Conservation (phyloP, 208 protist genomes). For the Trichomonas vaginalis region DNA sequence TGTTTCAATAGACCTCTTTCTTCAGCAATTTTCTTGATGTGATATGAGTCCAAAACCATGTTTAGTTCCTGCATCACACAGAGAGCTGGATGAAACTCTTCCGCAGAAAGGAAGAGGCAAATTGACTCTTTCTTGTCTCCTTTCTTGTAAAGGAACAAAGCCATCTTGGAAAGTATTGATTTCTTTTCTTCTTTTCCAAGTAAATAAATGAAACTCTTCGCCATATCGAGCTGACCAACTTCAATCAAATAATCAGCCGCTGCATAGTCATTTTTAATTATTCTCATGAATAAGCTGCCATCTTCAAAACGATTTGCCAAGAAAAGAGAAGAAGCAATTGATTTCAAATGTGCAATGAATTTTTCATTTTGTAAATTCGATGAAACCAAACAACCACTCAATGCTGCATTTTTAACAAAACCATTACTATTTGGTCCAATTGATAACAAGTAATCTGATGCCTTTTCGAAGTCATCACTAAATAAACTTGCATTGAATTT, state of each 20-base stretch:
- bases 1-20: not conserved
- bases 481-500: not conserved
- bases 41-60: not conserved
- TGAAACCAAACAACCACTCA: not conserved
- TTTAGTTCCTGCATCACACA: not conserved
- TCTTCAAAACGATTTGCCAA: not conserved
- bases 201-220: not conserved
- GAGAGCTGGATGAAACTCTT: not conserved
- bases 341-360: not conserved
- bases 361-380: not conserved
- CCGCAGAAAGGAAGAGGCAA: not conserved
- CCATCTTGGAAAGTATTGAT: not conserved
- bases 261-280: not conserved
- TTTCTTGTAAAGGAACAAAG: not conserved
- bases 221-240: not conserved
- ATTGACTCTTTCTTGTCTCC: not conserved
- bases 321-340: not conserved
- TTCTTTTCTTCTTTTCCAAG: not conserved
- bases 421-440: not conserved
- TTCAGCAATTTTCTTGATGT: not conserved
- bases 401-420: not conserved
- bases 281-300: not conserved
- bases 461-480: not conserved
- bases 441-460: not conserved
- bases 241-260: not conserved